These are phyloP conservation scores for Termitomyces sp. DNA, from an alignment of 768 basidiomycete species.

Conservation along the genomic window DNA sequence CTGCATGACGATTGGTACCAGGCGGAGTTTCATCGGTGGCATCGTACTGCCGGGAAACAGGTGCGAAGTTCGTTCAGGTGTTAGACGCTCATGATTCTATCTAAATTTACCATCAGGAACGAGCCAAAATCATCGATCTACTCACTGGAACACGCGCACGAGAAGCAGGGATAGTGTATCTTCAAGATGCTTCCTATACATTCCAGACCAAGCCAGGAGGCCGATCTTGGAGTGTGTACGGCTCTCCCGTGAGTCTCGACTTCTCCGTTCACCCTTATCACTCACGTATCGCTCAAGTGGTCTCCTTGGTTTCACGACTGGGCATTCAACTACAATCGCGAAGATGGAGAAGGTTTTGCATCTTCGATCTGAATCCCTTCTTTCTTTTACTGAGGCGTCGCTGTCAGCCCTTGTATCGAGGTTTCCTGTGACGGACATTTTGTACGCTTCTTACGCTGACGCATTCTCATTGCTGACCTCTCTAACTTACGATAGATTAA, in stretches of 20 bases:
- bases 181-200: neutral
- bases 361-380: too few relatives aligned
- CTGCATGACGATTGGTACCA: neutral
- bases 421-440: neutral
- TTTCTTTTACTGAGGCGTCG: neutral
- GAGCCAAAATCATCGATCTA: neutral
- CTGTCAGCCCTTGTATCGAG: neutral
- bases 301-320: too few relatives aligned
- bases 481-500: neutral
- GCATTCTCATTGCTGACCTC: neutral
- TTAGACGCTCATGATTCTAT: neutral
- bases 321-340: too few relatives aligned
- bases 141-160: neutral
- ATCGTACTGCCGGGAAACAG: neutral
- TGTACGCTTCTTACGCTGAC: too few relatives aligned
- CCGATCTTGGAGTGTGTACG: neutral
- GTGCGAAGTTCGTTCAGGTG: neutral
- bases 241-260: too few relatives aligned
- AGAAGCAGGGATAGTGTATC: neutral
- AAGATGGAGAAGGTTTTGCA: neutral
- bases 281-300: too few relatives aligned
- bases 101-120: too few relatives aligned
- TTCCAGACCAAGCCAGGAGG: neutral
- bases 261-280: too few relatives aligned
- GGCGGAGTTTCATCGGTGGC: neutral